These are phyloP conservation scores for Gaeumannomyces tritici DNA, from an alignment of 2,329 filamentous ascomycete species.

Conservation along the genomic window DNA sequence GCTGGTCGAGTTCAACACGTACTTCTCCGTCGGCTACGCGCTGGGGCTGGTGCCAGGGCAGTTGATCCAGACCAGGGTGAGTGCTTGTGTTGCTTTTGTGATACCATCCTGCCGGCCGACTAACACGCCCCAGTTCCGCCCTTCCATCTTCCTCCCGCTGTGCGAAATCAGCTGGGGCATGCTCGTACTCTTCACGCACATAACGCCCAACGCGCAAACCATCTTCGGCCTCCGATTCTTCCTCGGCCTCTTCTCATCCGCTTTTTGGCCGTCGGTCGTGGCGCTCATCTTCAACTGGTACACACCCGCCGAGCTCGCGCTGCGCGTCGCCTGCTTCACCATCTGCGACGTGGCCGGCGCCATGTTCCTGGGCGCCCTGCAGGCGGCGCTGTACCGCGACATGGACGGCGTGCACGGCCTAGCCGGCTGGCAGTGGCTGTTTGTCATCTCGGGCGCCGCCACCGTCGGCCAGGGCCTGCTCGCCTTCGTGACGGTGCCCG, in stretches of 20 bases:
- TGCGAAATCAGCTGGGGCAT: conserved; percentile 20
- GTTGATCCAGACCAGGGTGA: conserved; percentile 26
- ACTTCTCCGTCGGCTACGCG: conserved; percentile 52
- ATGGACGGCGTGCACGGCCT: conserved; percentile 18
- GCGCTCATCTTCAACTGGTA: conserved; percentile 24
- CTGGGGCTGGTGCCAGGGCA: conserved; percentile 32
- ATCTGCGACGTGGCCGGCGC: conserved; percentile 1
- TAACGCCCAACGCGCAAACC: conserved; percentile 26
- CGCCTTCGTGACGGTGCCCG: conserved; percentile 27
- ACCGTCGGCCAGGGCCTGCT: conserved; percentile 22
- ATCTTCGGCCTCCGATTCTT: conserved; percentile 33
- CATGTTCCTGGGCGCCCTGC: conserved; percentile 16
- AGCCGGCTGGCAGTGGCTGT: conserved; percentile 17
- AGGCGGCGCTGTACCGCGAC: conserved; percentile 17
- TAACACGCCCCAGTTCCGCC: neutral
- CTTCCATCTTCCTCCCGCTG: neutral
- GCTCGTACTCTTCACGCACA: conserved; percentile 20
- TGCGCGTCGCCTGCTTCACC: conserved; percentile 17
- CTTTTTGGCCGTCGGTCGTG: conserved; percentile 2
- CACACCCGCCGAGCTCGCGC: conserved; percentile 29
- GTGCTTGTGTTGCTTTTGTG: neutral
- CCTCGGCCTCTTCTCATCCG: conserved; percentile 22
- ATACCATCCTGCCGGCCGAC: neutral
- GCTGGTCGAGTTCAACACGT: conserved; percentile 40
- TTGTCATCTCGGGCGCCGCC: conserved; percentile 3